Conservation (phyloP, 2,329 filamentous ascomycete genomes). For the Apiospora kogelbergensis region DNA sequence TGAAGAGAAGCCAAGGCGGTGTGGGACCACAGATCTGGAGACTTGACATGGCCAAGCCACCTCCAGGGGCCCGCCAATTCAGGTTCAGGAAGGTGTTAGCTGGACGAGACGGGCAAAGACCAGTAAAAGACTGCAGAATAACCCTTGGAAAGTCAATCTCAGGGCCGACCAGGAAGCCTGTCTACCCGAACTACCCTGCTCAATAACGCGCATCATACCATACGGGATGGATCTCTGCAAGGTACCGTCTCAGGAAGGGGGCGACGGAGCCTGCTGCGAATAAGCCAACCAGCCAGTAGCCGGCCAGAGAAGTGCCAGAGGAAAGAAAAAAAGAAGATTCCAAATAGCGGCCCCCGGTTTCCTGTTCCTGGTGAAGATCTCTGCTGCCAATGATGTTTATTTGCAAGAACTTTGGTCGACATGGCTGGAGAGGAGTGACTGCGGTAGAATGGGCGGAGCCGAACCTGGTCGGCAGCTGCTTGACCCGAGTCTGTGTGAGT, state of each 20-base stretch:
- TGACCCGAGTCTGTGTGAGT: background rate
- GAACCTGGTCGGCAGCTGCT: background rate
- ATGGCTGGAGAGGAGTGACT: constrained; percentile 3
- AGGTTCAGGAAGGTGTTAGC: background rate
- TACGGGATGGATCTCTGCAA: background rate
- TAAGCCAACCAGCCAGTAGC: background rate
- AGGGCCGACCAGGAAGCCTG: constrained; percentile 5
- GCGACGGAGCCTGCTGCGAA: background rate
- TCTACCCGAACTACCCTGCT: constrained; percentile 2
- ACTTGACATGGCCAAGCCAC: constrained; percentile 5
- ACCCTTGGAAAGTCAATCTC: constrained; percentile 6
- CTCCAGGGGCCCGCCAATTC: background rate
- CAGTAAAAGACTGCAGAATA: background rate
- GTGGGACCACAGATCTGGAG: constrained; percentile 1
- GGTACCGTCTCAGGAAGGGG: background rate
- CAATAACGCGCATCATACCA: constrained; percentile 6
- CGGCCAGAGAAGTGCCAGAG: background rate
- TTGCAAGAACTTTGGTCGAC: background rate
- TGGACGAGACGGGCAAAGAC: too few relatives aligned
- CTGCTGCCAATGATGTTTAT: constrained; percentile 5
- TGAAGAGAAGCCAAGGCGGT: background rate
- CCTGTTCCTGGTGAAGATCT: background rate
- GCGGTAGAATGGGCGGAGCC: constrained; percentile 4
- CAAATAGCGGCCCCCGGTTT: background rate
- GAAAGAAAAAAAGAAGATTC: background rate